These are phyloP conservation scores for Pyrenophora teres DNA, from an alignment of 2,329 filamentous ascomycete species.

Conservation along the genomic window DNA sequence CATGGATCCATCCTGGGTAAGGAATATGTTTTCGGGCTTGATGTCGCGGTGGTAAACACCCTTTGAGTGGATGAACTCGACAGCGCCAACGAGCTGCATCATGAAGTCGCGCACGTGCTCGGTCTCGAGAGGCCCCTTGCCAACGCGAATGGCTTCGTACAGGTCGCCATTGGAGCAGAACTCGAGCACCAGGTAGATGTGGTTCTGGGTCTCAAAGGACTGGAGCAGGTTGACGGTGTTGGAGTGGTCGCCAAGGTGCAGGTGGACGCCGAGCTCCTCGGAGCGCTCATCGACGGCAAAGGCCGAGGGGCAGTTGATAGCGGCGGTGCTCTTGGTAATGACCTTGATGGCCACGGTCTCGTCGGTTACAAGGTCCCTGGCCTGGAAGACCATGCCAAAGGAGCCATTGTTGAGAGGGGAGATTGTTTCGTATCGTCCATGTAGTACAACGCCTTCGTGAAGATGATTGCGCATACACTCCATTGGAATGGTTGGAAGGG, in stretches of 20 bases:
- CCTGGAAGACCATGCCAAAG: constrained; percentile 98
- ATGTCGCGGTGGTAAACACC: constrained; percentile 97
- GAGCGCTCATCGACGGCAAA: constrained; percentile 81
- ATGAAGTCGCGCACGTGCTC: constrained; percentile 98
- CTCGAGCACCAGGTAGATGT: constrained; percentile 91
- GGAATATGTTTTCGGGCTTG: constrained; percentile 99
- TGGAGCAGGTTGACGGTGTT: constrained; percentile 94
- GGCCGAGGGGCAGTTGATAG: constrained; percentile 62
- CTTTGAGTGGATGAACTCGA: constrained; percentile 87
- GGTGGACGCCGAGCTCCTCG: constrained; percentile 80
- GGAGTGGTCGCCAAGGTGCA: constrained; percentile 75
- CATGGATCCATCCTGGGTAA: constrained; percentile 83
- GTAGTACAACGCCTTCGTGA: constrained; percentile 76
- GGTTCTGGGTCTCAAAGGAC: constrained; percentile 88
- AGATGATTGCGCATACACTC: constrained; percentile 88
- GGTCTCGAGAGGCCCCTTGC: constrained; percentile 86
- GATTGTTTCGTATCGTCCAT: constrained; percentile 87
- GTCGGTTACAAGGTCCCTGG: constrained; percentile 75
- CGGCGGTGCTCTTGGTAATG: constrained; percentile 78
- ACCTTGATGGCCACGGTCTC: constrained; percentile 94
- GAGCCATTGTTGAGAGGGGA: constrained; percentile 97
- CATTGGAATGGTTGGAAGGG: constrained; percentile 56
- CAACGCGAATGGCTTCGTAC: constrained; percentile 93
- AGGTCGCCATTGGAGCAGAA: constrained; percentile 94
- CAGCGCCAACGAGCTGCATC: constrained; percentile 87